Evolutionary conservation across 2,329 filamentous ascomycete genomes (phyloP).

Genomic region (Beauveria scarabaeidicola): DNA sequence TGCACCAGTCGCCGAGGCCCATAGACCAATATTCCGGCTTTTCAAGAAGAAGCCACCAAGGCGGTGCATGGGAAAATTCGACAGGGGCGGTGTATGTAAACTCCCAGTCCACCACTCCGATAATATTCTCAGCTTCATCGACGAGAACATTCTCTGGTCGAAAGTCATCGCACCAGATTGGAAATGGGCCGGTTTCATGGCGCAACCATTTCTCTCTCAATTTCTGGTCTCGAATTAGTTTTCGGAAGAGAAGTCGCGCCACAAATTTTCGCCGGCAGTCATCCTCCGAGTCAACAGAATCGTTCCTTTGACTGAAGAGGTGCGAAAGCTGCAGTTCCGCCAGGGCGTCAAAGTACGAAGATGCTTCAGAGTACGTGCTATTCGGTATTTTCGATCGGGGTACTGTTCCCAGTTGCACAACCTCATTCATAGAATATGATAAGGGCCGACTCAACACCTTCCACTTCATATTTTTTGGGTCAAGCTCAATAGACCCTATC

Average conservation of each 20-base stretch:
- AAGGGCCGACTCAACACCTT: neutral
- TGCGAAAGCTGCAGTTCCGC: neutral
- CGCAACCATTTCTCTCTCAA: neutral
- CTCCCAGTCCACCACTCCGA: neutral
- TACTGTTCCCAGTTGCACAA: neutral
- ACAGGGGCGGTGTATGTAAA: neutral
- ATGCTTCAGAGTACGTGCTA: neutral
- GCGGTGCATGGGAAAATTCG: neutral
- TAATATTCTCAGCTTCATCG: too few species aligned
- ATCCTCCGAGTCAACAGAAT: neutral
- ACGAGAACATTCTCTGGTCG: too few species aligned
- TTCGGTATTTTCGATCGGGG: neutral
- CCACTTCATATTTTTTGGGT: neutral
- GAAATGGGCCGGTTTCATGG: too few species aligned
- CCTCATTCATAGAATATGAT: neutral
- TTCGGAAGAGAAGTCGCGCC: neutral
- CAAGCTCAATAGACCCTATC: slow-evolving; percentile 8
- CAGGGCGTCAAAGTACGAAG: neutral
- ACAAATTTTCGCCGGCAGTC: neutral
- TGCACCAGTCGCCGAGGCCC: neutral
- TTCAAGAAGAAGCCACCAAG: neutral
- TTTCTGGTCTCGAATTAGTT: neutral
- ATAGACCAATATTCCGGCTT: neutral
- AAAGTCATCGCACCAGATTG: too few species aligned
- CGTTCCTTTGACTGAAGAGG: neutral